Conservation (phyloP, 1,284 basidiomycete genomes). For the Moniliophthora roreri region DNA sequence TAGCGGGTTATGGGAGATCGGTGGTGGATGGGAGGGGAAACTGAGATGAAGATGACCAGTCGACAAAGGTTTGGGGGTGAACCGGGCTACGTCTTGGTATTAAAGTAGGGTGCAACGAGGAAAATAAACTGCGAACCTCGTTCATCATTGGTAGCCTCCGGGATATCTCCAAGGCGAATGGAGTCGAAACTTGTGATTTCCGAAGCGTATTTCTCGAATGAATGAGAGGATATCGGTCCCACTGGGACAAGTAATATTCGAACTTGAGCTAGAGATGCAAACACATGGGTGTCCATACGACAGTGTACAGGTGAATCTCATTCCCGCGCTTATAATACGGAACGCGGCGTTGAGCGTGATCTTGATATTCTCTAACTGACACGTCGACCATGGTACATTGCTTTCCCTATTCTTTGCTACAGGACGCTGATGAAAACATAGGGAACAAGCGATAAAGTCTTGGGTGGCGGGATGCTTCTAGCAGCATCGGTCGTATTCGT, state of each 20-base stretch:
- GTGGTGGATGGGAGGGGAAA: constrained; percentile 70
- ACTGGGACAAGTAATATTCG: constrained; percentile 78
- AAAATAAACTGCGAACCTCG: constrained; percentile 49
- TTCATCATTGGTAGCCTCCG: constrained; percentile 74
- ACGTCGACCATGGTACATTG: constrained; percentile 8
- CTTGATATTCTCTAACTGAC: constrained; percentile 1
- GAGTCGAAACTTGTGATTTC: constrained; percentile 71
- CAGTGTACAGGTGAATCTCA: constrained; percentile 4
- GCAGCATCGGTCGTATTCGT: constrained; percentile 75
- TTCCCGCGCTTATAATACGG: not conserved
- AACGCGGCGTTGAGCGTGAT: not conserved
- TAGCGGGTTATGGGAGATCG: constrained; percentile 54
- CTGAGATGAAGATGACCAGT: constrained; percentile 73
- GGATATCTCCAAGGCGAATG: constrained; percentile 77
- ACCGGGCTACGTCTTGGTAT: constrained; percentile 53
- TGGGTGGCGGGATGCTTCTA: constrained; percentile 81
- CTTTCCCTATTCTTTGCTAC: not conserved
- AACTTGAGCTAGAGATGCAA: constrained; percentile 78
- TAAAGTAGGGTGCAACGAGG: constrained; percentile 11
- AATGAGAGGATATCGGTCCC: constrained; percentile 59
- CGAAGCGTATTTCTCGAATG: constrained; percentile 68
- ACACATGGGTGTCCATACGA: constrained; percentile 67
- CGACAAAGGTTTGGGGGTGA: constrained; percentile 78
- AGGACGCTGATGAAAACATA: constrained; percentile 28
- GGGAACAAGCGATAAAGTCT: constrained; percentile 79